Evolutionary conservation across 306 rosid species (phyloP).

Genomic region (Pterocarpus santalinus): DNA sequence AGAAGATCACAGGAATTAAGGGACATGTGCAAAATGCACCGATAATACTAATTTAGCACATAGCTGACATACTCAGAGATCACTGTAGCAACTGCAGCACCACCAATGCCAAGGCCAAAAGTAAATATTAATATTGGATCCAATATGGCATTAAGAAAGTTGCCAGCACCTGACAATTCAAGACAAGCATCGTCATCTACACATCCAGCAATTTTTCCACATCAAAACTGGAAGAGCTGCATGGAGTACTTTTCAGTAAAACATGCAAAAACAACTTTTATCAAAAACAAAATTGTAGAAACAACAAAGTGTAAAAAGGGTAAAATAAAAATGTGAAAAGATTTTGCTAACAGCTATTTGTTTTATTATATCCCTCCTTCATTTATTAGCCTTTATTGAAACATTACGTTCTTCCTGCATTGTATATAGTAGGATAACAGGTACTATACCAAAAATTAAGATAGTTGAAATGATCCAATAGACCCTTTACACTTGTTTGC

Average conservation of each 20-base stretch:
- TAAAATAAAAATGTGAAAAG: neutral
- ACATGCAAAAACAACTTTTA: conserved; percentile 8
- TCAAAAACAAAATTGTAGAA: too few relatives aligned
- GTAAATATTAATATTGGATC: conserved; percentile 75
- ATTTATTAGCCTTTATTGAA: conserved; percentile 13
- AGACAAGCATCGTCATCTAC: conserved; percentile 41
- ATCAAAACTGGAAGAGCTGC: conserved; percentile 10
- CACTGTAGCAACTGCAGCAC: conserved; percentile 91
- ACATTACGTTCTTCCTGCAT: neutral
- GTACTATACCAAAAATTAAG: conserved; percentile 10
- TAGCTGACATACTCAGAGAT: conserved; percentile 90
- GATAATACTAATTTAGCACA: conserved; percentile 79
- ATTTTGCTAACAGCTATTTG: conserved; percentile 8
- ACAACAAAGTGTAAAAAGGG: neutral
- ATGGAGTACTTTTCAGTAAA: conserved; percentile 19
- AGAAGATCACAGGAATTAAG: conserved; percentile 38
- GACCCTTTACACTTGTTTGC: neutral
- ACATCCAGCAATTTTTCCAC: conserved; percentile 30
- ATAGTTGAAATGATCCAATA: neutral
- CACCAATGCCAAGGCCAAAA: conserved; percentile 76
- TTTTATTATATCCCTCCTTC: neutral
- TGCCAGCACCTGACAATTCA: conserved; percentile 75
- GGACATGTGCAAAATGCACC: conserved; percentile 54
- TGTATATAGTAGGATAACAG: conserved; percentile 15
- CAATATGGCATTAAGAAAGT: conserved; percentile 77